Percentiles rank a stretch among this genome's conserved stretches.
These are phyloP conservation scores for Ceratobasidium sp. DNA, from an alignment of 1,284 basidiomycete genomes.

Conservation along the genomic window DNA sequence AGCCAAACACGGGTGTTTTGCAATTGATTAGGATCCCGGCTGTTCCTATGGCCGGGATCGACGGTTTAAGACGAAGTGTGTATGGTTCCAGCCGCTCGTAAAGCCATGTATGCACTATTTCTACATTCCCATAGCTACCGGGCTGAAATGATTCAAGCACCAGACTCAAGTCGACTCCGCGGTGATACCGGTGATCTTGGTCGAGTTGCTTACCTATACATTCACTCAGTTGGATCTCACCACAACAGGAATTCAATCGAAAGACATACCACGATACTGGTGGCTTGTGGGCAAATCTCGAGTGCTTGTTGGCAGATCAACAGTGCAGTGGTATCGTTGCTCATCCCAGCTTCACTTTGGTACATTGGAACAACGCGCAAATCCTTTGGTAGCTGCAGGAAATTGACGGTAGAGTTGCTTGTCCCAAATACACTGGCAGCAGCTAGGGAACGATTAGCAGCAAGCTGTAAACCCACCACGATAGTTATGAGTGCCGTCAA, in stretches of 20 bases:
- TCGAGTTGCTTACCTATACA: constrained; percentile 17
- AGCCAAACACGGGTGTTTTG: neutral
- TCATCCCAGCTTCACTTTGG: neutral
- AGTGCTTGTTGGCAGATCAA: constrained; percentile 33
- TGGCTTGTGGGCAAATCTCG: constrained; percentile 27
- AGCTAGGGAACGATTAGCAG: constrained; percentile 24
- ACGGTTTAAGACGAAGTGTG: neutral
- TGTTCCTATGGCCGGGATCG: neutral
- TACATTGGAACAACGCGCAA: constrained; percentile 30
- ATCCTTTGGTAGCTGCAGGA: neutral
- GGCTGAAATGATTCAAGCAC: neutral
- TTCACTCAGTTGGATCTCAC: neutral
- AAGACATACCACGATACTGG: constrained; percentile 22
- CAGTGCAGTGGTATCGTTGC: neutral
- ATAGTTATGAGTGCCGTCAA: neutral
- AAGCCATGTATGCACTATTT: neutral
- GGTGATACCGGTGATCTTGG: neutral
- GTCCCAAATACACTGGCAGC: constrained; percentile 26
- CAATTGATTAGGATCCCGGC: neutral
- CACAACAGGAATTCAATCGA: neutral
- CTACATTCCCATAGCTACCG: neutral
- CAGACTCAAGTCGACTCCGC: neutral
- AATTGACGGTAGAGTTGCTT: constrained; percentile 3
- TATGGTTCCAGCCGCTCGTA: no score
- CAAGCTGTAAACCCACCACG: neutral